phyloP scores from a whole-genome alignment of 2,329 filamentous ascomycete genomes.

The Colletotrichum horii region DNA sequence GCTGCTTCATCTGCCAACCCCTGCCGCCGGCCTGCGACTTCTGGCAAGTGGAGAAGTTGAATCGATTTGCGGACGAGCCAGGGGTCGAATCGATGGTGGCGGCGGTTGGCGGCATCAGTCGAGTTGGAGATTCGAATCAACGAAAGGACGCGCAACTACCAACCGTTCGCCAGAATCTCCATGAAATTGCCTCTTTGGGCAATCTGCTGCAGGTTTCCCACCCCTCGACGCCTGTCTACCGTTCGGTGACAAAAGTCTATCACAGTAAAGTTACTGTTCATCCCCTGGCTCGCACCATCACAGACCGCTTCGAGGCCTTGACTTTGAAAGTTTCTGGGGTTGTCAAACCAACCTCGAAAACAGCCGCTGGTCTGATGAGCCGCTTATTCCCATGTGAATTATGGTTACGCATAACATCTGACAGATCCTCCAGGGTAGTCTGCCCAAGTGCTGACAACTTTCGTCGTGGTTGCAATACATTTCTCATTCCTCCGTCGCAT shows the following conservation, averaged over 20 bases:
- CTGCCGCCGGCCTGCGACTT: background rate
- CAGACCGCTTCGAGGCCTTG: background rate
- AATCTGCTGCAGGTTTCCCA: background rate
- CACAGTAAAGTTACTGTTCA: background rate
- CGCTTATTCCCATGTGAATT: background rate
- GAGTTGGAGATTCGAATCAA: background rate
- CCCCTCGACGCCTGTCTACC: background rate
- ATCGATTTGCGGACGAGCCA: background rate
- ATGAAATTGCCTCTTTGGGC: background rate
- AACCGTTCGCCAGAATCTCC: slow-evolving; percentile 14
- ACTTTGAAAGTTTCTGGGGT: background rate
- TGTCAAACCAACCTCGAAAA: background rate
- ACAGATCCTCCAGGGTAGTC: background rate
- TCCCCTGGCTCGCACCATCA: background rate
- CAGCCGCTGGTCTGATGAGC: background rate
- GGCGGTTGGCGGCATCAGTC: background rate
- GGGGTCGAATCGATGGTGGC: background rate
- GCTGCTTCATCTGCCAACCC: background rate
- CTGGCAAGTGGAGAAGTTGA: background rate
- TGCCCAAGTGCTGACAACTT: background rate
- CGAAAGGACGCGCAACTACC: slow-evolving; percentile 13
- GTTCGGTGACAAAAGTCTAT: background rate
- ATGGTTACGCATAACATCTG: background rate
- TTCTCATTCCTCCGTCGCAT: background rate
- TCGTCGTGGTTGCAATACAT: background rate